Base-by-base conservation (phyloP, 495 filamentous ascomycete species). In the Evernia prunastri region DNA sequence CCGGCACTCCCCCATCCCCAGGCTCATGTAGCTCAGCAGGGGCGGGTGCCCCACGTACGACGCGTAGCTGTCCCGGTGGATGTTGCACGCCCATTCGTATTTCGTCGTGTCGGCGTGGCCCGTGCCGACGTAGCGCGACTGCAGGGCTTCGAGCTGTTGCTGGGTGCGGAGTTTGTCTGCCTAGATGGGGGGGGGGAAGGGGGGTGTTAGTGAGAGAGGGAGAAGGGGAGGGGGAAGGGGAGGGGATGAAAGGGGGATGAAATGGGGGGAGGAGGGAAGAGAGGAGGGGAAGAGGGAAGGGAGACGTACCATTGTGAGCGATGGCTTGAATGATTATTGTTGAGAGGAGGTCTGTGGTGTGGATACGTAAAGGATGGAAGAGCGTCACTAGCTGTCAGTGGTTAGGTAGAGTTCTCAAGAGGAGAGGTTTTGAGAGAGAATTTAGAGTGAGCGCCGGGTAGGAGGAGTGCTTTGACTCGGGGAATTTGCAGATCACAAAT, bases 61-160 rank as follows among this genome's bases (percentile, higher is more conserved):
- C 13, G 92, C 84, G 71, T 86, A 90, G 42, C 84, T 88, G 75
- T 96, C 92, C 69, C 90, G 89, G 67, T 92, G 82, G 71, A 94
- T 88, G 75, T 99, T 99, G 37, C 87, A 88, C 58, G 86, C 84
- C 92, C 93, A 99, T 79, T 99, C 94, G 85, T 84, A 91, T 72
- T 89, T 92, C 20, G 94, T 97, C 12, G 95, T 97, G 78, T 99
- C 94, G 58, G 94, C 91, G 76, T 97, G 92, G n/a, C 95, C 95
- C 15, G 92, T 97, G 72, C 94, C 94, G 71, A 98, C 80, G 79
- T 94, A 95, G 58, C 92, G 91, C 69, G 91, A 84, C 77, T 98
- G 94, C 15, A 97, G 89, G 66, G 89, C 84, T 77, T 97, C 95
- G 70, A 99, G 93, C 72, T 97, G 94, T 76, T 97, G 95, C 63